Conservation (phyloP, 1,139 yeast genomes). For the Wickerhamomyces sp. region DNA sequence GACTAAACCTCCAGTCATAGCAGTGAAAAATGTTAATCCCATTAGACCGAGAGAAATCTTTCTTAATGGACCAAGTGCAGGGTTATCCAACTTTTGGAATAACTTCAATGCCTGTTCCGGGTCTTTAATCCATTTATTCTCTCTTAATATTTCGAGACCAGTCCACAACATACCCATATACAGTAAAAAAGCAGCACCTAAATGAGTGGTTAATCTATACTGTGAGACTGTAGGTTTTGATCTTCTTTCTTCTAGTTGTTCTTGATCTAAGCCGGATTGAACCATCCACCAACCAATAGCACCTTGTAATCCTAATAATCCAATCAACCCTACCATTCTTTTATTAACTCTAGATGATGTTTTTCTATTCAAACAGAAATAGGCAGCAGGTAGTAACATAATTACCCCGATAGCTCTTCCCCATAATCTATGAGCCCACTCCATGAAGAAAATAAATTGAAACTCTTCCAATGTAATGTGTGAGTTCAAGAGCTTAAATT, state of each 20-base stretch:
- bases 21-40: constrained; percentile 74
- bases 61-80: constrained; percentile 56
- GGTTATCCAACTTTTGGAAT: constrained; percentile 51
- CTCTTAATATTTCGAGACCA: constrained; percentile 78
- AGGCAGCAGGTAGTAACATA: constrained; percentile 79
- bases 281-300: constrained; percentile 99
- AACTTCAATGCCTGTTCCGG: constrained; percentile 50
- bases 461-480: constrained; percentile 90
- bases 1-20: constrained; percentile 96
- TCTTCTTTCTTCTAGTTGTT: constrained; percentile 71
- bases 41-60: constrained; percentile 51
- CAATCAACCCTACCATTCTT: constrained; percentile 67
- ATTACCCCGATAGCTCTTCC: constrained; percentile 88
- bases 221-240: constrained; percentile 96
- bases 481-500: constrained; percentile 82
- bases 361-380: constrained; percentile 63
- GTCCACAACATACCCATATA: constrained; percentile 90
- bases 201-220: constrained; percentile 88
- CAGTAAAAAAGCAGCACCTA: constrained; percentile 88
- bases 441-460: constrained; percentile 94
- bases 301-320: constrained; percentile 86
- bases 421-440: constrained; percentile 92
- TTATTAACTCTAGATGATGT: constrained; percentile 68
- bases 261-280: constrained; percentile 85
- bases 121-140: constrained; percentile 60